phyloP scores from a whole-genome alignment of 176 grass and related monocot genomes.

The Thalia dealbata region DNA sequence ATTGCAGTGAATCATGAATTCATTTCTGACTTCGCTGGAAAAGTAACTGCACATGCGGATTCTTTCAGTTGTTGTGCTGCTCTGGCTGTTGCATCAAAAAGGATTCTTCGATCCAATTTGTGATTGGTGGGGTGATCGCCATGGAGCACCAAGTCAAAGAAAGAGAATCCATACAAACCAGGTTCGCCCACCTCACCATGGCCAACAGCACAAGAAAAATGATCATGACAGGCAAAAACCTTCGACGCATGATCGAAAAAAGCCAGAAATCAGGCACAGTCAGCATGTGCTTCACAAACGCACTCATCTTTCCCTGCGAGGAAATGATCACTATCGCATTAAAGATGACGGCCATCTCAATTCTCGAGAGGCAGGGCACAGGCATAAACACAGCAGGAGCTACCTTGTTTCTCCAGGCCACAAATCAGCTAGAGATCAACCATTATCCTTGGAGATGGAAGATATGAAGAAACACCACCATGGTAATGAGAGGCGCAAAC shows the following conservation, averaged over 20 bases:
- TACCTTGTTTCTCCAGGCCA: background rate
- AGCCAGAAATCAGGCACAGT: slow-evolving; percentile 3
- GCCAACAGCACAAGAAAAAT: slow-evolving; percentile 6
- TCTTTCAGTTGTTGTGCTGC: slow-evolving; percentile 26
- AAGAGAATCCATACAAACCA: slow-evolving; percentile 2
- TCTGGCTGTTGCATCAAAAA: slow-evolving; percentile 66
- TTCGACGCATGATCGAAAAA: slow-evolving; percentile 8
- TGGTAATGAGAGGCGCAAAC: slow-evolving; percentile 5
- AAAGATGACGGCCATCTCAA: slow-evolving; percentile 3
- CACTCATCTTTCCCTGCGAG: background rate
- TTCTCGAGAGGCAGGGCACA: slow-evolving; percentile 5
- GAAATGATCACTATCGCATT: slow-evolving; percentile 4
- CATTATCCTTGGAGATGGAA: background rate
- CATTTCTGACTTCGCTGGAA: background rate
- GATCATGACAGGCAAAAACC: background rate
- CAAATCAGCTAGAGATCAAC: background rate
- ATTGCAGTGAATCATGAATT: background rate
- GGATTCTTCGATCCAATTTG: slow-evolving; percentile 63
- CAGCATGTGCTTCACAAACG: slow-evolving; percentile 25
- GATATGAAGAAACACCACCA: background rate
- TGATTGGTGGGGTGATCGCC: slow-evolving; percentile 48
- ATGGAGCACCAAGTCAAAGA: slow-evolving; percentile 18
- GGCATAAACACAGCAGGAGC: slow-evolving; percentile 8
- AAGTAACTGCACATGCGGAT: background rate
- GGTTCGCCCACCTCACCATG: slow-evolving; percentile 5